Conservation (phyloP, 257 asterid genomes). For the Capsicum rhomboideum region DNA sequence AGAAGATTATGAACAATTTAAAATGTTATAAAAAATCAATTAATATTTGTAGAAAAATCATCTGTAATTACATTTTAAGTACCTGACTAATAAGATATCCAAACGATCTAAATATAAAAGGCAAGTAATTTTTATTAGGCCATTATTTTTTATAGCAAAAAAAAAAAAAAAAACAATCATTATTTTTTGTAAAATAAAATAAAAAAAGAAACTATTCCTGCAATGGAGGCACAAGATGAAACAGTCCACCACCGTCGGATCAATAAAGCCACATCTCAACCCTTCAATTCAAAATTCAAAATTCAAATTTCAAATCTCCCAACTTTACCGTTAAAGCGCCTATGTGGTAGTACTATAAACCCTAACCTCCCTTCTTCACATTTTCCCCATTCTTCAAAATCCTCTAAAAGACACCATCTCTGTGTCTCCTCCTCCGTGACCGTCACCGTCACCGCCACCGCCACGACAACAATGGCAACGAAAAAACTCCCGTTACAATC, state of each 20-base stretch:
- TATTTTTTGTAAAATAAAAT: no score
- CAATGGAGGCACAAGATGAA: neutral
- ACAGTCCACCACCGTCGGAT: neutral
- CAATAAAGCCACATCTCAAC: neutral
- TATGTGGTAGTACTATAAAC: neutral
- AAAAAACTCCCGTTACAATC: conserved; percentile 45
- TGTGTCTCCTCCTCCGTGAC: conserved; percentile 4
- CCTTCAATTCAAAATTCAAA: conserved; percentile 26
- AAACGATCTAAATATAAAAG: no score
- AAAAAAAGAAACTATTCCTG: neutral
- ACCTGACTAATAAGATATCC: neutral
- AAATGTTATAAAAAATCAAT: neutral
- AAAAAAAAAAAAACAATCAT: no score
- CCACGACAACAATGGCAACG: conserved; percentile 45
- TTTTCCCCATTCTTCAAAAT: conserved; percentile 1
- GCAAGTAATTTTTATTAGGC: no score
- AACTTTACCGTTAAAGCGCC: neutral
- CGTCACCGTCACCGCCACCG: neutral
- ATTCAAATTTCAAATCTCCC: conserved; percentile 5
- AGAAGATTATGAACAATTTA: neutral
- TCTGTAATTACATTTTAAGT: neutral
- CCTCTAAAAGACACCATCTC: conserved; percentile 15
- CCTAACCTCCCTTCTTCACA: neutral
- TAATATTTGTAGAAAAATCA: neutral
- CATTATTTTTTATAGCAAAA: no score